Evolutionary conservation across 179 eudicot species (phyloP), one percentile per base, ranked within the genome.

Genomic region (Patellifolia procumbens): DNA sequence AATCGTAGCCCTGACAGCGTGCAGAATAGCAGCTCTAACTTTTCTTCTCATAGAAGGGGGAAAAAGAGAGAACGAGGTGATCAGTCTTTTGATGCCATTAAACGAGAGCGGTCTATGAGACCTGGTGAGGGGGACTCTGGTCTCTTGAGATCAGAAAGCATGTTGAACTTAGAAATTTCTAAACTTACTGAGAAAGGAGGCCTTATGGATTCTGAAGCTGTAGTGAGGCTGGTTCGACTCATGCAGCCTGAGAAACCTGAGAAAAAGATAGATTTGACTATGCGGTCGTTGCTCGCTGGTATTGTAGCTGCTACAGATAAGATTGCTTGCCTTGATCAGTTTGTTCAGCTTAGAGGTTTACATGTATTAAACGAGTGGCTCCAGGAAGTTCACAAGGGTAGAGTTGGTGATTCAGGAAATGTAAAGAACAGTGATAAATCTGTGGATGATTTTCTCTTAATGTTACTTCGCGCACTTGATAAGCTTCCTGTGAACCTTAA

Each of bases 401-500:
- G 80, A 80, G n/a, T 82, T 72, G 82, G 83, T 32, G 81, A 79
- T 70, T 53, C 48, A 45, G 78, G 73, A 51, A 80, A 71, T 56
- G 63, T 46, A 19, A 81, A 65, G 58, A 78, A 83, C 58, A 53
- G 74, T 70, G 86, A 82, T 55, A 77, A 78, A 68, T 77, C 78
- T 34, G 84, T 85, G 60, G 88, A 85, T 39, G 83, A 80, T 74
- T 85, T 82, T 74, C 77, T 85, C 48, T 74, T 85, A 64, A 67
- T 80, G 70, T 80, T 85, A 72, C 86, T 85, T 46, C 79, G 86
- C 60, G 88, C 88, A 70, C 81, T 85, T 16, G 83, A 80, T 80
- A 82, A 80, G 81, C 82, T 85, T 62, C 88, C 88, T 71, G 86
- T 85, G 52, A 85, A 85, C 68, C 86, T 84, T 52, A 68, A 84